These are phyloP conservation scores for Ramaria sp. DNA, from an alignment of 768 basidiomycete species.

Conservation along the genomic window DNA sequence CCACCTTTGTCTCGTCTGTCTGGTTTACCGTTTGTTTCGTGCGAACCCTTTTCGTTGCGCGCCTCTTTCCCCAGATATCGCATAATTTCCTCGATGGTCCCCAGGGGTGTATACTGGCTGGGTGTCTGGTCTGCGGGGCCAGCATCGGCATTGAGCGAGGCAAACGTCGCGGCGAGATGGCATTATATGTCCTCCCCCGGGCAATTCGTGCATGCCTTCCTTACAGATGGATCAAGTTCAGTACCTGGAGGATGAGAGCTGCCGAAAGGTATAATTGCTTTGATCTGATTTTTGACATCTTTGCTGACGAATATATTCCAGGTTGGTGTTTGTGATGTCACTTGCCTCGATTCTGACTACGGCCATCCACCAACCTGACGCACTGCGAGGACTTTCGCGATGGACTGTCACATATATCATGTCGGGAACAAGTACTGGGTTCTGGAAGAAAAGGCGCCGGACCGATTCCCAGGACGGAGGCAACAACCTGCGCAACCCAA, in stretches of 20 bases:
- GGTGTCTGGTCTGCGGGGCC: conserved; percentile 58
- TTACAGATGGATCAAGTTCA: conserved; percentile 37
- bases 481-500: background rate
- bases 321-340: conserved; percentile 50
- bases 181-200: conserved; percentile 65
- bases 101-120: conserved; percentile 52
- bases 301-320: conserved; percentile 17
- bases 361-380: conserved; percentile 48
- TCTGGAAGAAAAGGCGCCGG: conserved; percentile 30
- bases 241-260: conserved; percentile 28
- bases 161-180: conserved; percentile 64
- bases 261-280: conserved; percentile 39
- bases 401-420: conserved; percentile 62
- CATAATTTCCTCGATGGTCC: conserved; percentile 79
- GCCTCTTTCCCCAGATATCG: conserved; percentile 52
- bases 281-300: background rate
- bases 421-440: conserved; percentile 45
- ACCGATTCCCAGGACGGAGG: background rate
- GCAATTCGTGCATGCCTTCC: conserved; percentile 59
- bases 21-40: conserved; percentile 64
- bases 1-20: conserved; percentile 58
- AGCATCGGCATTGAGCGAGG: conserved; percentile 76
- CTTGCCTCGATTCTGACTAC: conserved; percentile 56
- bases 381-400: conserved; percentile 60
- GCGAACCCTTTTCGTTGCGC: conserved; percentile 54